These are phyloP conservation scores for Hondaea fermentalgiana DNA, from an alignment of 108 stramenopile genomes.

Conservation along the genomic window DNA sequence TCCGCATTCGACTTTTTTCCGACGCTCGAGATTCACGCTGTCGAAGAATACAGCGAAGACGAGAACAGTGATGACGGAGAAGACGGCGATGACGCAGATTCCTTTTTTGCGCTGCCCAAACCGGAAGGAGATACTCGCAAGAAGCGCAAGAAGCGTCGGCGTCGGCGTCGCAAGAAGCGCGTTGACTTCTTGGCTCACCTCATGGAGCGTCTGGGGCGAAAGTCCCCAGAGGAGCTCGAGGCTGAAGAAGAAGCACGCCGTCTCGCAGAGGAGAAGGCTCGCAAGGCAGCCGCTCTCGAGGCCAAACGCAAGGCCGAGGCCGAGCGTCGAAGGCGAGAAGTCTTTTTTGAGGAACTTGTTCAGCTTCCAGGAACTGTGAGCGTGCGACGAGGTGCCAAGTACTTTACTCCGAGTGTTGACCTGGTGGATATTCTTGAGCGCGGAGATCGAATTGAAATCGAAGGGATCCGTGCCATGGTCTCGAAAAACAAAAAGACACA, in stretches of 20 bases:
- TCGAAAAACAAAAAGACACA: background rate
- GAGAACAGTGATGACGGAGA: background rate
- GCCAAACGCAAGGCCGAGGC: background rate
- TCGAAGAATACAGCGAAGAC: background rate
- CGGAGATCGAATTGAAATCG: background rate
- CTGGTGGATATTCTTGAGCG: background rate
- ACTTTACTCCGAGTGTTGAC: conserved; percentile 9
- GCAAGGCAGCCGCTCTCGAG: background rate
- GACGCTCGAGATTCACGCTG: background rate
- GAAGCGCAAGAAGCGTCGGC: background rate
- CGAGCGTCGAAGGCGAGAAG: background rate
- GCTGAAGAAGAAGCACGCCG: background rate
- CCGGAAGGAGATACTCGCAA: background rate
- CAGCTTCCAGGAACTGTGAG: background rate
- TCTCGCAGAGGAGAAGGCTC: background rate
- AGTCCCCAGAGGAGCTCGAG: background rate
- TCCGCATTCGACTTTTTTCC: background rate
- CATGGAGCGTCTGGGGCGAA: background rate
- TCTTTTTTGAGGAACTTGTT: background rate
- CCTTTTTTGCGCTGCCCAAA: background rate
- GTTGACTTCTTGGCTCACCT: background rate
- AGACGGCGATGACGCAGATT: background rate
- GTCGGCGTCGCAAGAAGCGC: background rate
- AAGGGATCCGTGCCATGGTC: background rate
- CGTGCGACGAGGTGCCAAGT: background rate